A percentile compares a stretch with the other conserved stretches of the same genome.
Conservation (phyloP, 2,329 filamentous ascomycete species). For the Stemphylium beticola region DNA sequence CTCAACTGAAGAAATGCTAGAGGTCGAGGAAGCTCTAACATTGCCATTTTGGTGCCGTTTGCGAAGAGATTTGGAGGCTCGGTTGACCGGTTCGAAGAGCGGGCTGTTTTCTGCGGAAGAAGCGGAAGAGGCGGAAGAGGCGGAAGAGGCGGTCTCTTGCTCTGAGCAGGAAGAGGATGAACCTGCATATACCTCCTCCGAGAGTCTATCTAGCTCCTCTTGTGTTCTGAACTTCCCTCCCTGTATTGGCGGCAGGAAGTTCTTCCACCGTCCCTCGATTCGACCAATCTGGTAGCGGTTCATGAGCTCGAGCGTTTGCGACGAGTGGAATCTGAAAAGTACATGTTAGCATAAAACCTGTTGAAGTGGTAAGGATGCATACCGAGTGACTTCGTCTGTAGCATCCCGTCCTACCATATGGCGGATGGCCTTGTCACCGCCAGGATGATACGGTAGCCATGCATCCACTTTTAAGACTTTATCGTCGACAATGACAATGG, state of each 20-base stretch:
- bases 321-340: slow-evolving; percentile 75
- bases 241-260: slow-evolving; percentile 91
- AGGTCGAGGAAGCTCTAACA: slow-evolving; percentile 59
- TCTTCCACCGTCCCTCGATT: slow-evolving; percentile 81
- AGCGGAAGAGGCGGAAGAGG: slow-evolving; percentile 53
- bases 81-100: slow-evolving; percentile 62
- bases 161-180: slow-evolving; percentile 30
- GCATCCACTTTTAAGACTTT: slow-evolving; percentile 85
- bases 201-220: slow-evolving; percentile 43
- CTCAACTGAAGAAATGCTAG: slow-evolving; percentile 64
- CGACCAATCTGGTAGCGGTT: slow-evolving; percentile 80
- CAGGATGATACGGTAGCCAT: slow-evolving; percentile 89
- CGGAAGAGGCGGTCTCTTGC: slow-evolving; percentile 34
- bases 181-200: slow-evolving; percentile 43
- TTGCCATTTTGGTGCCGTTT: slow-evolving; percentile 49
- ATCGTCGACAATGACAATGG: slow-evolving; percentile 80
- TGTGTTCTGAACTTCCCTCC: slow-evolving; percentile 75
- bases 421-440: slow-evolving; percentile 85
- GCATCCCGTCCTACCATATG: slow-evolving; percentile 96
- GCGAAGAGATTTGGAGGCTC: slow-evolving; percentile 40
- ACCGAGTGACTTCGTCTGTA: slow-evolving; percentile 93
- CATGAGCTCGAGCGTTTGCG: slow-evolving; percentile 78
- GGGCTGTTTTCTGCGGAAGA: slow-evolving; percentile 65
- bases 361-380: slow-evolving; percentile 46
- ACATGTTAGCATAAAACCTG: slow-evolving; percentile 9